Percentiles rank a stretch among this genome's conserved stretches.
phyloP scores from a whole-genome alignment of 1,284 basidiomycete genomes.

The Schizophyllum commune region DNA sequence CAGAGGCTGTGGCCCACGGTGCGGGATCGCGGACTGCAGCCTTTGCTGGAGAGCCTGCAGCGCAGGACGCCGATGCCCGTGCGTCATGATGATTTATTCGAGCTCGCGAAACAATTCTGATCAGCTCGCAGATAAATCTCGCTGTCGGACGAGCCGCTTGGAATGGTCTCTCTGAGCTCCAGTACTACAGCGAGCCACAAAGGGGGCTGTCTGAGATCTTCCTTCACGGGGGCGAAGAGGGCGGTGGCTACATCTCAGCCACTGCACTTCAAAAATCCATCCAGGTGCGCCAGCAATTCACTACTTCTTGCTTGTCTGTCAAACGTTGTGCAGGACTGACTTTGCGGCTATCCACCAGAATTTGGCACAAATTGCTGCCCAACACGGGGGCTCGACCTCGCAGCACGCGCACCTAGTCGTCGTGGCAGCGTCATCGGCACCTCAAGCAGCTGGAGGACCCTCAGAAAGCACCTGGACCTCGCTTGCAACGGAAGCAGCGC shows the following conservation, averaged over 20 bases:
- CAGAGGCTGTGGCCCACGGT: neutral
- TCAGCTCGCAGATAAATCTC: neutral
- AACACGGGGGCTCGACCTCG: neutral
- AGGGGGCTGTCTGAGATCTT: neutral
- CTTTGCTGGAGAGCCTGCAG: neutral
- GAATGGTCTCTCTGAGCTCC: neutral
- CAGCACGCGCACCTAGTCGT: neutral
- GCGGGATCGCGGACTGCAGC: neutral
- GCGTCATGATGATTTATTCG: neutral
- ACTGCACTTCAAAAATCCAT: neutral
- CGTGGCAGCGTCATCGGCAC: neutral
- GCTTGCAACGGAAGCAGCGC: neutral
- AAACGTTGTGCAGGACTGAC: too few relatives aligned
- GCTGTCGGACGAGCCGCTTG: neutral
- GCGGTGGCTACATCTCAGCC: neutral
- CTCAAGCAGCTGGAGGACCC: neutral
- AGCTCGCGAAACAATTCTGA: neutral
- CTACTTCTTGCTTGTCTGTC: too few relatives aligned
- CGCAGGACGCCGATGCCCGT: neutral
- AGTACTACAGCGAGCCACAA: neutral
- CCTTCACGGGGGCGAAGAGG: neutral
- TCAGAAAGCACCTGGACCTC: neutral
- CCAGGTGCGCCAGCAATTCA: neutral
- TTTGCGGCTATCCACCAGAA: too few relatives aligned
- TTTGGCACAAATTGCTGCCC: neutral